A percentile compares a stretch with the other conserved stretches of the same genome.
Conservation (phyloP, 2,329 filamentous ascomycete species). For the Fusarium gaditjirri region DNA sequence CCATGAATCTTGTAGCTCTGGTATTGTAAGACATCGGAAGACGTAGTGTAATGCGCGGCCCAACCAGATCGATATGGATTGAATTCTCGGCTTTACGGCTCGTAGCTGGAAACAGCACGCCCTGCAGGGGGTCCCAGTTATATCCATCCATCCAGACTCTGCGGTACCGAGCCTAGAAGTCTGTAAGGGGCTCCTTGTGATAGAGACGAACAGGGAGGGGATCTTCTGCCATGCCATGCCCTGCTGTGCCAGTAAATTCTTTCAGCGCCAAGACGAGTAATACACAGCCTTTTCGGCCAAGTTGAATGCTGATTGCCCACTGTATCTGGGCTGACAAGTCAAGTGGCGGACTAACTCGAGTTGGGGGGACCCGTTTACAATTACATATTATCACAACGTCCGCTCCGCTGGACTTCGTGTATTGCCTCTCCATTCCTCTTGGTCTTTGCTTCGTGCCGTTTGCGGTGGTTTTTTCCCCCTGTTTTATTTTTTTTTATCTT, state of each 20-base stretch:
- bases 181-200: conserved; percentile 20
- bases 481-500: conserved; percentile 16
- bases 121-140: conserved; percentile 4
- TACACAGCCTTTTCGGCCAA: background rate
- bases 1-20: conserved; percentile 4
- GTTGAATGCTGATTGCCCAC: conserved; percentile 6
- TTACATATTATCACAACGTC: conserved; percentile 42
- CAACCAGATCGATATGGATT: conserved; percentile 24
- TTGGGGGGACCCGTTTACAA: conserved; percentile 9
- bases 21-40: conserved; percentile 11
- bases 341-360: background rate
- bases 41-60: background rate
- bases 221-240: background rate
- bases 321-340: conserved; percentile 5
- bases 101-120: conserved; percentile 17
- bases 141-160: conserved; percentile 10
- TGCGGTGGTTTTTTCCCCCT: conserved; percentile 18
- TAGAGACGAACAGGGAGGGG: conserved; percentile 1
- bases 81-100: conserved; percentile 21
- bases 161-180: background rate
- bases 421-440: conserved; percentile 33
- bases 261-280: conserved; percentile 6
- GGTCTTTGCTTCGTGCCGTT: conserved; percentile 18
- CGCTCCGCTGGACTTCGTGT: conserved; percentile 19
- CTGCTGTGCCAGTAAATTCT: conserved; percentile 2